phyloP scores from a whole-genome alignment of 2,329 filamentous ascomycete genomes.

The Penicillium concentricum region DNA sequence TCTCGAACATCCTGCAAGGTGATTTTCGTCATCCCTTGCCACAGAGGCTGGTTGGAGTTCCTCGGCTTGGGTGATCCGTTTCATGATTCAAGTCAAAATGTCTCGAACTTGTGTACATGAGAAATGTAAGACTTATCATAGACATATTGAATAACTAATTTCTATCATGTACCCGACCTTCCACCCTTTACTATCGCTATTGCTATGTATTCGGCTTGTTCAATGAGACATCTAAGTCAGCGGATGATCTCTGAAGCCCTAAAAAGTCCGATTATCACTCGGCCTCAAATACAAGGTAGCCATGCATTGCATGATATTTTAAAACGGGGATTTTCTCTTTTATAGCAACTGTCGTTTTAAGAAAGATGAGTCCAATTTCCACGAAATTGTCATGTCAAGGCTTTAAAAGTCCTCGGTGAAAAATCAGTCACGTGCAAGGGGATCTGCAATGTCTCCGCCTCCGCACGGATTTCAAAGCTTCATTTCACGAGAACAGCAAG shows the following conservation, averaged over 20 bases:
- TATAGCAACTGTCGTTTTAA: neutral
- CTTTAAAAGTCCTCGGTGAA: neutral
- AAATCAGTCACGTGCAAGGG: neutral
- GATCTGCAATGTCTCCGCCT: conserved; percentile 2
- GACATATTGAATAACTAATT: accelerated
- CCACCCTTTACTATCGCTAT: conserved; percentile 28
- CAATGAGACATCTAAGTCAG: neutral
- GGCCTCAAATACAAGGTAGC: neutral
- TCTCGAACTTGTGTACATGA: neutral
- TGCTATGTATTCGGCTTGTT: neutral
- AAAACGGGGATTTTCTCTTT: too few species aligned
- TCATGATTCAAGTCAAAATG: too few species aligned
- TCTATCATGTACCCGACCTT: conserved; percentile 28
- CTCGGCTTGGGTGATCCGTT: too few species aligned
- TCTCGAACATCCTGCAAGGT: too few species aligned
- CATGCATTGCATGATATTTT: too few species aligned
- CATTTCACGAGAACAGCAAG: neutral
- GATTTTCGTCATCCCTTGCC: too few species aligned
- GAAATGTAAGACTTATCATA: neutral
- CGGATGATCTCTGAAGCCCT: neutral
- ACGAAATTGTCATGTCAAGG: neutral
- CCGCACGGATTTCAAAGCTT: conserved; percentile 6
- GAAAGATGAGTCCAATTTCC: neutral
- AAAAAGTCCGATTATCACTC: neutral
- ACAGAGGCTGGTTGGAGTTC: too few species aligned